Conservation (phyloP, 495 filamentous ascomycete genomes). For the Recurvomyces mirabilis region DNA sequence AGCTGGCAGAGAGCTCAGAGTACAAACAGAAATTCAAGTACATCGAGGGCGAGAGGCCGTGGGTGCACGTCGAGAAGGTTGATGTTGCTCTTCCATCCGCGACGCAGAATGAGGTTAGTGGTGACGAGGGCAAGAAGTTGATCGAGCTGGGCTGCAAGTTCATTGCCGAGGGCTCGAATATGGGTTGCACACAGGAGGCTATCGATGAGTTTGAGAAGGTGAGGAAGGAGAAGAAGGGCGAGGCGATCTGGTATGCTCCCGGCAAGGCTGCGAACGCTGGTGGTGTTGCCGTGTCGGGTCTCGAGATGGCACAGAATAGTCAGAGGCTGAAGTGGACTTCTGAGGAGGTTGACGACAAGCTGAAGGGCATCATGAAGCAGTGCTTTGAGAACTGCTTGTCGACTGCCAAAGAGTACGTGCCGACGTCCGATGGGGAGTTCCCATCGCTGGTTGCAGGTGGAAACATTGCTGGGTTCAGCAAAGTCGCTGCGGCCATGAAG, state of each 20-base stretch:
- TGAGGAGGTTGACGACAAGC: conserved; percentile 84
- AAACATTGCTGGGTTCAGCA: conserved; percentile 96
- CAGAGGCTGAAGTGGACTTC: conserved; percentile 69
- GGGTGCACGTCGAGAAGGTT: conserved; percentile 76
- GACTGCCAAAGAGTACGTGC: conserved; percentile 80
- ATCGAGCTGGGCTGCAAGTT: conserved; percentile 67
- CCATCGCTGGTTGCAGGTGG: conserved; percentile 82
- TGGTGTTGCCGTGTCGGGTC: conserved; percentile 92
- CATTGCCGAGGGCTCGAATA: conserved; percentile 95
- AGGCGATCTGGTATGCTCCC: conserved; percentile 85
- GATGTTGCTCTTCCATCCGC: conserved; percentile 87
- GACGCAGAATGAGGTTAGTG: conserved; percentile 93
- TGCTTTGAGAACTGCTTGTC: conserved; percentile 86
- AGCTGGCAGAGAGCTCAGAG: conserved; percentile 40
- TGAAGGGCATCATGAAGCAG: conserved; percentile 87
- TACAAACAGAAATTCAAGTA: conserved; percentile 67
- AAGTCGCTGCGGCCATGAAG: conserved; percentile 89
- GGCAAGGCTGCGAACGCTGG: conserved; percentile 90
- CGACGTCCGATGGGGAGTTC: conserved; percentile 64
- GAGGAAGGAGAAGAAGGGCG: conserved; percentile 56
- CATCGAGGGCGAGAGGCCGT: conserved; percentile 78
- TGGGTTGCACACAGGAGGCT: conserved; percentile 94
- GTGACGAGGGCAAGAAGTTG: conserved; percentile 75
- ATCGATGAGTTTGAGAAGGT: conserved; percentile 86
- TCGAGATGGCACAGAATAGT: conserved; percentile 99